phyloP scores from a whole-genome alignment of 2,329 filamentous ascomycete species.

The Davidsoniella australis region DNA sequence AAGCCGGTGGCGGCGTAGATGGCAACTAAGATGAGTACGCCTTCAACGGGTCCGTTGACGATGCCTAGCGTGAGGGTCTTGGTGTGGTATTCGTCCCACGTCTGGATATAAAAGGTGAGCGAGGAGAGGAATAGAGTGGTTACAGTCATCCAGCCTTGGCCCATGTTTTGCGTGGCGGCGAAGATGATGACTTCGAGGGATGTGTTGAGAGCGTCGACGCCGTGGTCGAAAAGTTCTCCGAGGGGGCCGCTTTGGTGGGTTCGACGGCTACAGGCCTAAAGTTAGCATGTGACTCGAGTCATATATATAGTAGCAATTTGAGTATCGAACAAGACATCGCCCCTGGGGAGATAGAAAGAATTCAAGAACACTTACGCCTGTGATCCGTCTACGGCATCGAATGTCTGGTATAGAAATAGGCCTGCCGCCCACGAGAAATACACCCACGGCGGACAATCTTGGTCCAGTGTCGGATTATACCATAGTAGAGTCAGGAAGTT shows the following conservation, averaged over 20 bases:
- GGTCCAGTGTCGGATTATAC: slow-evolving; percentile 88
- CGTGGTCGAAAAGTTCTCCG: slow-evolving; percentile 93
- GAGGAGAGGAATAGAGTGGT: slow-evolving; percentile 67
- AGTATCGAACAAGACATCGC: neutral
- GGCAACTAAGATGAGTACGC: slow-evolving; percentile 64
- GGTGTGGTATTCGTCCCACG: slow-evolving; percentile 98
- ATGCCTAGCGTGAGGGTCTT: slow-evolving; percentile 85
- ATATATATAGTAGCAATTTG: too few relatives aligned
- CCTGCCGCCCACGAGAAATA: slow-evolving; percentile 84
- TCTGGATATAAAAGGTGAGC: slow-evolving; percentile 96
- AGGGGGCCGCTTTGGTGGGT: slow-evolving; percentile 85
- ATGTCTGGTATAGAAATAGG: slow-evolving; percentile 91
- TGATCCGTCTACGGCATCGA: slow-evolving; percentile 88
- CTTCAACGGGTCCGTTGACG: slow-evolving; percentile 88
- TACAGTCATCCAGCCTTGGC: slow-evolving; percentile 80
- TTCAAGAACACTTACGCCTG: slow-evolving; percentile 59
- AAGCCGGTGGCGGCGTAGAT: slow-evolving; percentile 74
- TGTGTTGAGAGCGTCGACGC: slow-evolving; percentile 92
- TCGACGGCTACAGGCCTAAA: slow-evolving; percentile 41
- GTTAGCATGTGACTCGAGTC: neutral
- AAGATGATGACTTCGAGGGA: slow-evolving; percentile 87
- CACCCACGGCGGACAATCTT: slow-evolving; percentile 88
- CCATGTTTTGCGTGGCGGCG: slow-evolving; percentile 79
- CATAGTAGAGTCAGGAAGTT: slow-evolving; percentile 87
- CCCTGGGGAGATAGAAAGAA: neutral